Base-by-base conservation (phyloP, 495 filamentous ascomycete species). In the Penicillium pancosmium region DNA sequence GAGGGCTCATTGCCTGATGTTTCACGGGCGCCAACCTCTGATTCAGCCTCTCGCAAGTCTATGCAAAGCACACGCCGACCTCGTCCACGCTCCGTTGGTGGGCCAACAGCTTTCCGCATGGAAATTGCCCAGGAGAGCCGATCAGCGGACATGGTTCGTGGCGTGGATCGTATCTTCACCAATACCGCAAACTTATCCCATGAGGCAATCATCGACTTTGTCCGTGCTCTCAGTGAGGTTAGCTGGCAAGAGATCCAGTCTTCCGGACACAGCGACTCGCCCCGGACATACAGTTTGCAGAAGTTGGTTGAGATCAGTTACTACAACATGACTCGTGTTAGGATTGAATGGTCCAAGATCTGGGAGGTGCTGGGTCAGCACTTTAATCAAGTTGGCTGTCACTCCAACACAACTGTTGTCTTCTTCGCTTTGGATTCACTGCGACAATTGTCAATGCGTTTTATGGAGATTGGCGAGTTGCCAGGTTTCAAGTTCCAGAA, bases 401-500 rank as follows among this genome's bases (percentile, higher is more conserved):
- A 98, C 66, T 87, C 85, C 56, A 99, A 98, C 72, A 96, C 93
- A 0, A 86, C 86, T 8, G 94, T 98, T 33, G 94, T 99, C 3
- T 97, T 95, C 78, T 98, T 98, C 68, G 95, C 94, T 2, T 80
- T 99, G 31, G 93, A 99, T 70, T 97, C 93, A 1, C 76, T 99
- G 40, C 86, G 94, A 35, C 94, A 99, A 71, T 79, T 99, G 40
- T 96, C 93, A 0, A 98, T 98, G 93, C 88, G 91, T 3, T 99
- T 98, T 74, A 90, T 99, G 88, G 95, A 99, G 74, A 91, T 97
- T 59, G 95, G 96, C 62, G 94, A 99, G 70, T 74, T 99, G 60
- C 90, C 94, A 0, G 95, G 96, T 62, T 99, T 99, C 85, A 97
- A 98, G 70, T 99, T 99, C 70, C 94, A 99, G 65, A 99, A 99